Evolutionary conservation across 148 eudicot genomes (phyloP).

Genomic region (Nyssa sinensis): DNA sequence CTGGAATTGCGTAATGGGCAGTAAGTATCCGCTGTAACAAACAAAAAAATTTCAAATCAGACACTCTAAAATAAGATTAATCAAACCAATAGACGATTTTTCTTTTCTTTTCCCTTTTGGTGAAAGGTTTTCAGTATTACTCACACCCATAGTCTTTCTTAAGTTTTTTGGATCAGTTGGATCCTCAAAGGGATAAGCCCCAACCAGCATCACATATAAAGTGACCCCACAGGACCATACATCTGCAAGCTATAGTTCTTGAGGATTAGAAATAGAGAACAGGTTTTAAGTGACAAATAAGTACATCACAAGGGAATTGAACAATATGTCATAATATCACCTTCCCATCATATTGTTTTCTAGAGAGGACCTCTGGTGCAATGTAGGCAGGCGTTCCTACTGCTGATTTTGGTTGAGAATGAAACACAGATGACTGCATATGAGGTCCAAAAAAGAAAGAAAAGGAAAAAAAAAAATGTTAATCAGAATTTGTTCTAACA

Average conservation of each 20-base stretch:
- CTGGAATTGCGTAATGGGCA: constrained; percentile 65
- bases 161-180: constrained; percentile 71
- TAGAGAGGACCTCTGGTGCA: constrained; percentile 51
- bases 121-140: constrained; percentile 14
- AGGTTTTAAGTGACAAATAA: neutral
- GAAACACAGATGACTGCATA: constrained; percentile 49
- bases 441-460: neutral
- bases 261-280: constrained; percentile 12
- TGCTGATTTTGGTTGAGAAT: constrained; percentile 61
- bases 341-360: constrained; percentile 62
- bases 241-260: constrained; percentile 71
- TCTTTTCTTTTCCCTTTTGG: no score
- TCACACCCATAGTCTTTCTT: constrained; percentile 61
- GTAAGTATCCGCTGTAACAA: constrained; percentile 61
- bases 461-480: neutral
- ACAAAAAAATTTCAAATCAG: constrained; percentile 9
- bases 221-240: constrained; percentile 98
- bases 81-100: neutral
- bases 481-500: neutral
- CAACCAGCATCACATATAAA: constrained; percentile 82
- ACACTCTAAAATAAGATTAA: neutral
- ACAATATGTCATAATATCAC: no score
- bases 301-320: neutral
- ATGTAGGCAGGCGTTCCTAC: constrained; percentile 55
- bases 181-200: constrained; percentile 91